Evolutionary conservation across 768 basidiomycete species (phyloP).

Genomic region (Nevesoporus exiguus): DNA sequence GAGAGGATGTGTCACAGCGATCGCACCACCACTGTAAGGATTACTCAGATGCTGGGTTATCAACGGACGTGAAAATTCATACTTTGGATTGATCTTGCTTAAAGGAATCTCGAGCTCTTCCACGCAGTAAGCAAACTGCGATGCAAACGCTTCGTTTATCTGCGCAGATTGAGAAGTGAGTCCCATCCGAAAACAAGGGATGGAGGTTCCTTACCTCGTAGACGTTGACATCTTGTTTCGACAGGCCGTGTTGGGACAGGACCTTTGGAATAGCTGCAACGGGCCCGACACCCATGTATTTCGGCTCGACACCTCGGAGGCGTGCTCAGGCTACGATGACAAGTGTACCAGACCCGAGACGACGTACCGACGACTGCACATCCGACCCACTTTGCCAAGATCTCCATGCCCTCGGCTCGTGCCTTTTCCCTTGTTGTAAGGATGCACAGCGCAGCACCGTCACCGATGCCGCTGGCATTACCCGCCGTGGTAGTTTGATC

Average conservation of each 20-base stretch:
- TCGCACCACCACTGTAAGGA: slow-evolving; percentile 69
- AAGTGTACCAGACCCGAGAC: neutral
- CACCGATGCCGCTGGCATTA: slow-evolving; percentile 86
- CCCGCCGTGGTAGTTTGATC: slow-evolving; percentile 68
- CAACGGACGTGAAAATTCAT: slow-evolving; percentile 26
- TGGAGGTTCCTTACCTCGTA: slow-evolving; percentile 54
- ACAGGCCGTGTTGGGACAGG: slow-evolving; percentile 56
- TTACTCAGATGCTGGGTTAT: neutral
- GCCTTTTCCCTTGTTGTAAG: slow-evolving; percentile 79
- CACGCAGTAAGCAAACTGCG: slow-evolving; percentile 90
- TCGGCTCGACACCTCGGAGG: slow-evolving; percentile 63
- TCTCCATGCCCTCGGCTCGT: slow-evolving; percentile 68
- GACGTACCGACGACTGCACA: slow-evolving; percentile 69
- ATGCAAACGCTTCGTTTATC: slow-evolving; percentile 92
- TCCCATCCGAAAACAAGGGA: neutral
- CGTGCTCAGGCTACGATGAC: slow-evolving; percentile 3
- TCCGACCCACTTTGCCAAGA: slow-evolving; percentile 81
- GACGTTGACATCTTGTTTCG: slow-evolving; percentile 70
- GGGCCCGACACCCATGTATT: slow-evolving; percentile 76
- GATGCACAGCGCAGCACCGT: slow-evolving; percentile 85
- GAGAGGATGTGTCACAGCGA: slow-evolving; percentile 77
- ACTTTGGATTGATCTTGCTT: slow-evolving; percentile 85
- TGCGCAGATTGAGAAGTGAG: slow-evolving; percentile 25
- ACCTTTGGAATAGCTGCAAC: slow-evolving; percentile 69
- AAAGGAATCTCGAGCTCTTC: slow-evolving; percentile 74